These are phyloP conservation scores for Decorospora gaudefroyi DNA, from an alignment of 2,329 filamentous ascomycete species.

Conservation along the genomic window DNA sequence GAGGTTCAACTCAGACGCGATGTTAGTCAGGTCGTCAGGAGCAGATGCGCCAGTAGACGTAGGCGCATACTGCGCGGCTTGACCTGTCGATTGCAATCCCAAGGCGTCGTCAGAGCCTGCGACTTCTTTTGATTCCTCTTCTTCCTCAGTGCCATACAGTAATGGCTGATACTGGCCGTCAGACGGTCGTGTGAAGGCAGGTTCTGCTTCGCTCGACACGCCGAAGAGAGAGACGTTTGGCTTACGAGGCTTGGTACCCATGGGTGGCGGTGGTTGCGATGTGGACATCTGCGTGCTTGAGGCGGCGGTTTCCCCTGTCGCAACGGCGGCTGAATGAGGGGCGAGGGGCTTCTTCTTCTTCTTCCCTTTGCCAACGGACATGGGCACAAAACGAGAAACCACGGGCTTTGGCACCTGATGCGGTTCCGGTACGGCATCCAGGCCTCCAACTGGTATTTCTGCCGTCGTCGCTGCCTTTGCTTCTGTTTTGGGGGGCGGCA, in stretches of 20 bases:
- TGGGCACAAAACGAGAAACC: slow-evolving; percentile 81
- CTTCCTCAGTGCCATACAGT: slow-evolving; percentile 37
- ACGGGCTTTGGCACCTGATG: slow-evolving; percentile 67
- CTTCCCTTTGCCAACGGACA: slow-evolving; percentile 78
- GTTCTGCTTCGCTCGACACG: slow-evolving; percentile 53
- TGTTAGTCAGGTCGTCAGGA: slow-evolving; percentile 65
- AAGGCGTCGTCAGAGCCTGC: slow-evolving; percentile 21
- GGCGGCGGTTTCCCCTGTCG: slow-evolving; percentile 2
- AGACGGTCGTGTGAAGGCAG: slow-evolving; percentile 20
- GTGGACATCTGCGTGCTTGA: slow-evolving; percentile 1
- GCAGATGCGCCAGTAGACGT: slow-evolving; percentile 17
- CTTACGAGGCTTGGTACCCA: slow-evolving; percentile 49
- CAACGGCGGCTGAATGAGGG: slow-evolving; percentile 12
- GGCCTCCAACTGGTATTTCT: slow-evolving; percentile 42
- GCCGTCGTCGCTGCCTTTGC: slow-evolving; percentile 37
- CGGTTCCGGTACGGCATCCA: slow-evolving; percentile 53
- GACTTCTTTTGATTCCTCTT: slow-evolving; percentile 26
- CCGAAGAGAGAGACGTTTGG: slow-evolving; percentile 74
- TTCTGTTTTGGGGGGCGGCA: slow-evolving; percentile 41
- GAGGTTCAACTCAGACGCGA: slow-evolving; percentile 79
- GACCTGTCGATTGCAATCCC: slow-evolving; percentile 3
- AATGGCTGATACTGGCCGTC: slow-evolving; percentile 47
- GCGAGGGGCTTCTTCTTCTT: slow-evolving; percentile 48
- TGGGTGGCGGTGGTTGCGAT: slow-evolving; percentile 15
- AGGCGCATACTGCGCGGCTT: slow-evolving; percentile 16